Conservation (phyloP, 345 rosid species). For the Populus deltoides region DNA sequence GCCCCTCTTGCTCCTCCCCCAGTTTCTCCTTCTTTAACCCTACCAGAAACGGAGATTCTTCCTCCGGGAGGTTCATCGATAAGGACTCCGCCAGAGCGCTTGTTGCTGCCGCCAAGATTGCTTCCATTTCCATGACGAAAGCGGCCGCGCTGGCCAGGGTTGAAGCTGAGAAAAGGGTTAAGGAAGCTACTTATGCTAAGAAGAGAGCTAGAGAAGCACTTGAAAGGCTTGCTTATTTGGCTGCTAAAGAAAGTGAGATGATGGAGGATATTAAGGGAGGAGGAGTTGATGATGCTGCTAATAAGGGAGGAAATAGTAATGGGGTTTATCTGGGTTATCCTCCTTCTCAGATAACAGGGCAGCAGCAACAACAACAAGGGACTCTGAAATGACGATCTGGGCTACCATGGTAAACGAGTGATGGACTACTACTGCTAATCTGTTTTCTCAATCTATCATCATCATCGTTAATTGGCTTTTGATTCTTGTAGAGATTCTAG, state of each 20-base stretch:
- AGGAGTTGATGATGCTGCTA: not conserved
- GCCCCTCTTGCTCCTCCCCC: conserved; percentile 47
- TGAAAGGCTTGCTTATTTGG: conserved; percentile 37
- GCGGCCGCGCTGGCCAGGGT: conserved; percentile 29
- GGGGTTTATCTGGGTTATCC: not conserved
- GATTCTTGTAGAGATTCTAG: not conserved
- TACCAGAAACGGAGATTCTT: not conserved
- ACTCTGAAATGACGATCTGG: not conserved
- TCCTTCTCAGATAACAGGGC: not conserved
- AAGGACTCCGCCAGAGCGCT: conserved; percentile 38
- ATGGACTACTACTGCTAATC: no score
- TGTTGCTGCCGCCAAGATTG: conserved; percentile 45
- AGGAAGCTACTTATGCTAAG: conserved; percentile 38
- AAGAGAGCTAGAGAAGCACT: conserved; percentile 46
- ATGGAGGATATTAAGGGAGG: not conserved
- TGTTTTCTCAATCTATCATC: no score
- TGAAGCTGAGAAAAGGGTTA: conserved; percentile 38
- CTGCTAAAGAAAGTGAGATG: conserved; percentile 14
- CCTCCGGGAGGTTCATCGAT: not conserved
- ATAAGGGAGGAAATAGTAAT: not conserved
- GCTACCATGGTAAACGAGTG: no score
- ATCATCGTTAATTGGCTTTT: no score
- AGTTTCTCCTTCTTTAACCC: conserved; percentile 38
- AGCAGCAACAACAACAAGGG: no score
- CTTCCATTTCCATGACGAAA: conserved; percentile 31